A percentile compares a stretch with the other conserved stretches of the same genome.
Evolutionary conservation across 805 yeast species (phyloP).

Genomic region (Yamadazyma laniorum): DNA sequence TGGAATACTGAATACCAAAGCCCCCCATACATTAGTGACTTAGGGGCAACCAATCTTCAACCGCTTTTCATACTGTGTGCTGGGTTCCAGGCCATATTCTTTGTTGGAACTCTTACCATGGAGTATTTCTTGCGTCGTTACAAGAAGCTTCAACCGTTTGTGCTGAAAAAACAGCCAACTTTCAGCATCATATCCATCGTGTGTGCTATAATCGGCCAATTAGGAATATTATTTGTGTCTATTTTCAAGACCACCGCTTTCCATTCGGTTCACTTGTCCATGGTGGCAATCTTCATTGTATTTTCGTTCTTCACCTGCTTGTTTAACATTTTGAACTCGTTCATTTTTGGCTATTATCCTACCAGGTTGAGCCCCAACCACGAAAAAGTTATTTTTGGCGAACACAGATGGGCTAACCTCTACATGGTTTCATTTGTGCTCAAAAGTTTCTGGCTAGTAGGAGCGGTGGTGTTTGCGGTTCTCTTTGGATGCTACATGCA

Average conservation of each 20-base stretch:
- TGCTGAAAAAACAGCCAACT: constrained; percentile 39
- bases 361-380: constrained; percentile 36
- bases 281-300: constrained; percentile 73
- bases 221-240: constrained; percentile 72
- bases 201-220: constrained; percentile 57
- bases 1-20: constrained; percentile 47
- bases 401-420: constrained; percentile 34
- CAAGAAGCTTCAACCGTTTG: constrained; percentile 55
- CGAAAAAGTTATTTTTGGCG: constrained; percentile 40
- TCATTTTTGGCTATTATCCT: constrained; percentile 40
- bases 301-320: constrained; percentile 53
- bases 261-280: constrained; percentile 58
- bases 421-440: constrained; percentile 48
- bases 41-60: constrained; percentile 84
- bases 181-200: constrained; percentile 43
- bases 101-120: constrained; percentile 57
- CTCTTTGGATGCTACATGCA: constrained; percentile 54
- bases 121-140: constrained; percentile 62
- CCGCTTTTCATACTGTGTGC: constrained; percentile 81
- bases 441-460: constrained; percentile 63
- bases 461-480: constrained; percentile 67
- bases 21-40: constrained; percentile 75
- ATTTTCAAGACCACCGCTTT: constrained; percentile 64
- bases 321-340: constrained; percentile 36
- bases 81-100: constrained; percentile 74